Evolutionary conservation across 139 green algal species (phyloP), one percentile per base, ranked within the genome.

Genomic region (Nannochloris sp.): DNA sequence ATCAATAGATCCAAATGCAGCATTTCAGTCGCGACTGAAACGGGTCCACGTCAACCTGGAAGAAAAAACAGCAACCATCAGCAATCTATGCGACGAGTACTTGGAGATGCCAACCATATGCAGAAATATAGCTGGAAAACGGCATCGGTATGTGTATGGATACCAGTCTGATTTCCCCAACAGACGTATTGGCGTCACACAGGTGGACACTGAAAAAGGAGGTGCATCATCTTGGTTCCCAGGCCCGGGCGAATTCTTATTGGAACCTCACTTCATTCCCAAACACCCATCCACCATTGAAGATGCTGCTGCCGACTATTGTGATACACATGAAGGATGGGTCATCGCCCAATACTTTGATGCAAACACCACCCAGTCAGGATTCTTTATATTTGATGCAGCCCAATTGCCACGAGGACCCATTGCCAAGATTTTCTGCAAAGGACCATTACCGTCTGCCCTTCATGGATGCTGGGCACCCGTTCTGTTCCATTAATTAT

Each of bases 251-350:
- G 56, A 31, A 50, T 87, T 85, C 63, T 48, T 64, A 4, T 66
- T 73, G 12, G 84, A 92, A 76, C 81, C 81, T 17, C 65, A 84
- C 28, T 87, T 92, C 68, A 77, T 91, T 55, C 78, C 84, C 0
- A 65, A 77, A 6, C 4, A 3, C 48, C 4, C 20, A 23, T 23
- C 5, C 17, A 26, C 17, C 48, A 23, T 11, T 55, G 48, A 55
- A 26, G 48, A 29, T 14, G 61, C 51, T 2, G 48, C 28, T 3
- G 37, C 45, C 3, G 84, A 90, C 43, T 49, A 10, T 10, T 49
- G 11, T 12, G 46, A 53, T 23, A 53, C 16, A 66, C 77, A 85
- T 44, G 84, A 89, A 60, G 84, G 84, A 46, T 89, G 81, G 80
- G 55, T 92, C 49, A 67, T 91, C 25, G 75, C 62, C 4, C 72